Evolutionary conservation across 495 filamentous ascomycete genomes (phyloP).

Genomic region (Hyaloscypha bicolor): DNA sequence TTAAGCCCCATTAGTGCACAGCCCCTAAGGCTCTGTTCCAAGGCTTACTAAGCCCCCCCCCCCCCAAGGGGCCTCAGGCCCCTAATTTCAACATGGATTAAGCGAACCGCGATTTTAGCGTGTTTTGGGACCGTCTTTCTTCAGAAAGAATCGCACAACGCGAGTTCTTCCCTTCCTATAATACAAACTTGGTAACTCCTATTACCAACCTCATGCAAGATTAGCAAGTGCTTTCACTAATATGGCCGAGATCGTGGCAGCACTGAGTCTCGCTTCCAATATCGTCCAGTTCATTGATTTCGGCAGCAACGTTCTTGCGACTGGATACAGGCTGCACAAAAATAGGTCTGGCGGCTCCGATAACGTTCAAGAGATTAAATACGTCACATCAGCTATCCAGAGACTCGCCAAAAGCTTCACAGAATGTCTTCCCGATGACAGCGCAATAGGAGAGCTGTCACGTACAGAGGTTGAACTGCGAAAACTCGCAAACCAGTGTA

Average conservation of each 20-base stretch:
- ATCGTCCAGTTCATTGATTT: conserved; percentile 39
- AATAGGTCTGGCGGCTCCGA: neutral
- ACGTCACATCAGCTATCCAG: neutral
- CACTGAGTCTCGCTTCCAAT: conserved; percentile 35
- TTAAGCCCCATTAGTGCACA: too few relatives aligned
- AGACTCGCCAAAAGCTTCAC: neutral
- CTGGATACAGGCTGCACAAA: neutral
- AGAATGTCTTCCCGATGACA: neutral
- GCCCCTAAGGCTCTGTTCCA: too few relatives aligned
- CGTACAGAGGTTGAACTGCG: neutral
- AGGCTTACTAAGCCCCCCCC: too few relatives aligned
- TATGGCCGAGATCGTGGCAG: conserved; percentile 32
- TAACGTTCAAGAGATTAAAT: neutral
- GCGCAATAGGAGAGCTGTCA: neutral
- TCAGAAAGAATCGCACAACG: too few relatives aligned
- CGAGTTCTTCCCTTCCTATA: too few relatives aligned
- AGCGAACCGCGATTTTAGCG: too few relatives aligned
- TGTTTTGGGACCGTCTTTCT: too few relatives aligned
- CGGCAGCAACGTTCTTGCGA: conserved; percentile 26
- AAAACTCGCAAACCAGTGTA: neutral
- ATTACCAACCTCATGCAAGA: too few relatives aligned
- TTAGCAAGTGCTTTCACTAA: too few relatives aligned
- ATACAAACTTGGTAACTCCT: too few relatives aligned
- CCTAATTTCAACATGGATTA: too few relatives aligned
- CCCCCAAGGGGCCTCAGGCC: too few relatives aligned